These are phyloP conservation scores for Talaromyces ruber DNA, from an alignment of 495 filamentous ascomycete species.

Conservation along the genomic window DNA sequence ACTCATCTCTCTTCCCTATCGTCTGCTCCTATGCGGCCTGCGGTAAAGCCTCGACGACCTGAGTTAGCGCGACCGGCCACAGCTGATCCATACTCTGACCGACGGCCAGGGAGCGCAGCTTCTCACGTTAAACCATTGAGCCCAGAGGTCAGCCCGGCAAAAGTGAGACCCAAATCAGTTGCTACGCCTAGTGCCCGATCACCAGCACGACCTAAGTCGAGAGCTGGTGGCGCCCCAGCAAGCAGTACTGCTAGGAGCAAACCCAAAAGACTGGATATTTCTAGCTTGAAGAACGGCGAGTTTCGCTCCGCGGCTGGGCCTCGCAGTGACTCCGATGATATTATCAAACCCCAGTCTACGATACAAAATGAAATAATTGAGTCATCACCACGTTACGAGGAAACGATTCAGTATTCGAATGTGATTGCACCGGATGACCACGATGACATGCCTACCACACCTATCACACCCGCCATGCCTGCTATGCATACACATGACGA, in stretches of 20 bases:
- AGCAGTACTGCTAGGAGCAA: slow-evolving; percentile 22
- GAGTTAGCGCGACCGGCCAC: slow-evolving; percentile 47
- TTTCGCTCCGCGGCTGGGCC: slow-evolving; percentile 12
- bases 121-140: slow-evolving; percentile 22
- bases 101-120: slow-evolving; percentile 22
- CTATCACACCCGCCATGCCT: not conserved
- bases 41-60: slow-evolving; percentile 33
- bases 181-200: slow-evolving; percentile 21
- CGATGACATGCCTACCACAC: not conserved
- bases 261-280: slow-evolving; percentile 30
- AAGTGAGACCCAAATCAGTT: slow-evolving; percentile 20
- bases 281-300: slow-evolving; percentile 22
- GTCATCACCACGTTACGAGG: not conserved
- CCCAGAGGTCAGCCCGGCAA: slow-evolving; percentile 35
- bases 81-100: slow-evolving; percentile 47
- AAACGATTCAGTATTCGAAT: not conserved
- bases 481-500: not conserved
- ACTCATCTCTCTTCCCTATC: slow-evolving; percentile 39
- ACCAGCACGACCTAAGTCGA: slow-evolving; percentile 23
- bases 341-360: not conserved
- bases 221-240: slow-evolving; percentile 18
- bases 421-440: not conserved
- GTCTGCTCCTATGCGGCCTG: slow-evolving; percentile 51
- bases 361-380: not conserved
- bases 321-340: slow-evolving; percentile 18